Base-by-base conservation (phyloP, 2,329 filamentous ascomycete species). In the Microsporum canis region DNA sequence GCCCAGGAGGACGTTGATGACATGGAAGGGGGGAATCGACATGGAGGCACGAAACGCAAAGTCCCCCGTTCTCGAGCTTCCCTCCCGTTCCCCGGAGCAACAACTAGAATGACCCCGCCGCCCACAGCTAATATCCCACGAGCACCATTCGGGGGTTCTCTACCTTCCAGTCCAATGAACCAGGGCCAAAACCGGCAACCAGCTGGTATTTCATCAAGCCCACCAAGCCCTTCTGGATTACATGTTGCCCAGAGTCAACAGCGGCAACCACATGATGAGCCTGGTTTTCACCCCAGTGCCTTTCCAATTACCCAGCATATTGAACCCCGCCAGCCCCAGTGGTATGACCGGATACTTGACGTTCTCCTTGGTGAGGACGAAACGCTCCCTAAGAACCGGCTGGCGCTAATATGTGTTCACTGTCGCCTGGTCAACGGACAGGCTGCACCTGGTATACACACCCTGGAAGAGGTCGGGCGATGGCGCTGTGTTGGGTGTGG, bases 341-440 rank as follows among this genome's bases (percentile, higher is more conserved):
- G 94, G 94, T 99, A 97, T 74, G 94, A 99, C 72, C 85, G 92
- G 61, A 85, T 99, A 59, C 79, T 99, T 61, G 94, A 99, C 69
- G 84, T 95, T 0, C 83, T 99, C 31, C 82, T 99, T 0, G 94
- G 94, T 57, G 94, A 99, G 70, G 94, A 99, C 69, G 94, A 99
- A 75, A 95, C 89, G 3, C 85, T 88, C 10, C 84, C 92, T 1
- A 95, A 91, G 77, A 97, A 97, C 73, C 85, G 94, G 17, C 84
- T 96, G 62, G 92, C 86, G 5, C 79, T 99, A 65, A 89, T 99
- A 60, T 99, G 94, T 75, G 74, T 79, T 36, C 79, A 82, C 43
- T 99, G 94, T 72, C 82, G 89, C 34, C 82, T 96, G 1, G 91
- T 99, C 56, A 99, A 99, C 71, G 94, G 95, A 0, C 94, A 96